Evolutionary conservation across 352 stramenopile genomes (phyloP), one percentile per base, ranked within the genome.

Genomic region (Hyaloperonospora brassicae): DNA sequence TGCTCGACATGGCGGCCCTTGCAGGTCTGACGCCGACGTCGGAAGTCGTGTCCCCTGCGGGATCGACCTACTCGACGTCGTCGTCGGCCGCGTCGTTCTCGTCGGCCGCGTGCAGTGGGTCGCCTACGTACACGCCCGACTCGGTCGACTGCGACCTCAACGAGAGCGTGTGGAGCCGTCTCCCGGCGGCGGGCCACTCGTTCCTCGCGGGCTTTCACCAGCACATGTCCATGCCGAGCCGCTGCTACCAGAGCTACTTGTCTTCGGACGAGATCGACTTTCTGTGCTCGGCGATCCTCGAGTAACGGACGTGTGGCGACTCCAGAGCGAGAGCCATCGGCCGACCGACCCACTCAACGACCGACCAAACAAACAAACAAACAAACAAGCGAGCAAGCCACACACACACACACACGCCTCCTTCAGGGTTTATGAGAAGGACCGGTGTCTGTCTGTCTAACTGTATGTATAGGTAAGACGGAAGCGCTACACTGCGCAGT

Each of bases 241-340:
- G 61, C 42, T 69, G 61, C 51, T 47, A 71, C 50, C 70, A 75
- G 23, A 72, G 68, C 35, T 75, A 71, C 45, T 68, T 93, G 27
- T 91, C 83, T 46, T 72, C 79, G 55, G 83, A 93, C 63, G 83
- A 93, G 59, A 85, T 93, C 54, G 83, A 89, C 65, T 93, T 93
- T 57, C 52, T 93, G 48, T 91, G 81, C 64, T 84, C 80, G 10
- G 83, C 78, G 40, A 86, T 93, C 52, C 67, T 93, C 38, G 77
- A 90, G 62, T 90, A 66, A 72, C 35, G 17, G 17, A 17, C 17
- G 17, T 17, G 17, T 17, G 17, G 17, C 17, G 17, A 17, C 17
- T 17, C 17, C 17, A 17, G 17, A 17, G 17, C 17, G 17, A 17
- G 17, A 17, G 17, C 17, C 17, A 17, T 17, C 27, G 4, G 27